These are phyloP conservation scores for Ophiostoma tasmaniense DNA, from an alignment of 2,329 filamentous ascomycete species.

Conservation along the genomic window DNA sequence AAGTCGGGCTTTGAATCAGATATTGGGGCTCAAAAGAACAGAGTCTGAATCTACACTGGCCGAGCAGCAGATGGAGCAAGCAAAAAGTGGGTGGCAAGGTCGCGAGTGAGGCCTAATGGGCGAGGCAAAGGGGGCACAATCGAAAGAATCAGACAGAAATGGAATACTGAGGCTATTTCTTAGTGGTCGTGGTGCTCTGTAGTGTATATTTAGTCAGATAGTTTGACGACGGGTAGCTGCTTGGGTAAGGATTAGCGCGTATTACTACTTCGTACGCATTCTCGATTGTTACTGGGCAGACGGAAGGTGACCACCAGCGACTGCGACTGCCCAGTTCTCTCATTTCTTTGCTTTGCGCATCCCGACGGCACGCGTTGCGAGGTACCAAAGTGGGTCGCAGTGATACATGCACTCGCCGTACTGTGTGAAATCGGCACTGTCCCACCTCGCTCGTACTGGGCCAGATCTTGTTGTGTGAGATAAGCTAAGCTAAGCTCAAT, in stretches of 20 bases:
- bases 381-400: not conserved
- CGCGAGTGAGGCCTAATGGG: not conserved
- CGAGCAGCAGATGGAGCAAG: not conserved
- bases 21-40: not conserved
- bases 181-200: not conserved
- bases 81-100: slow-evolving; percentile 13
- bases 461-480: no score
- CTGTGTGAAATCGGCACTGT: not conserved
- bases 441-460: no score
- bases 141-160: slow-evolving; percentile 9
- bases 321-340: no score
- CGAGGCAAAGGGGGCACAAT: slow-evolving; percentile 6
- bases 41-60: slow-evolving; percentile 1
- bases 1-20: not conserved
- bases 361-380: not conserved
- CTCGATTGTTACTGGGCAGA: not conserved
- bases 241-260: not conserved
- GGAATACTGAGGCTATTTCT: slow-evolving; percentile 16
- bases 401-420: not conserved
- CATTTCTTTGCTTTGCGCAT: not conserved
- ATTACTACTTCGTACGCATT: not conserved
- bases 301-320: not conserved
- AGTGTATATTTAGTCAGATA: not conserved
- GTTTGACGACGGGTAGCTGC: not conserved
- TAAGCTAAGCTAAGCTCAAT: no score